Percentiles rank a stretch among this genome's conserved stretches.
Evolutionary conservation across 495 filamentous ascomycete species (phyloP).

Genomic region (Hypoxylon subgilvum): DNA sequence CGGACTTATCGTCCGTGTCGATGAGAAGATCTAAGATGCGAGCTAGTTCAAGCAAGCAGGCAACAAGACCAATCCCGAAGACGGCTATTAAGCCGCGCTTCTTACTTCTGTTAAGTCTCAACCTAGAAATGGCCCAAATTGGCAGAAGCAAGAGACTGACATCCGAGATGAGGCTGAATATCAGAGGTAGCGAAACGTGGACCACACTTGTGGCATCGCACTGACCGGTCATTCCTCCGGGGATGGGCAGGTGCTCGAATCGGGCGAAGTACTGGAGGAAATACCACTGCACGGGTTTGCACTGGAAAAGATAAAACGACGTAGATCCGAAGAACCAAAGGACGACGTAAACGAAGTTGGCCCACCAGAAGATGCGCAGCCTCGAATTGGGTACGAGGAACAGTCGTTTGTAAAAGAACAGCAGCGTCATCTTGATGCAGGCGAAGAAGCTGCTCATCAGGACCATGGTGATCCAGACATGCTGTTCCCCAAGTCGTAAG

Average conservation of each 20-base stretch:
- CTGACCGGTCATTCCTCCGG: slow-evolving; percentile 29
- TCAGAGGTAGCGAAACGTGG: slow-evolving; percentile 33
- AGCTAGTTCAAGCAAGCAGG: slow-evolving; percentile 36
- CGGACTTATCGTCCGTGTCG: slow-evolving; percentile 40
- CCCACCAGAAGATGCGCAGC: slow-evolving; percentile 44
- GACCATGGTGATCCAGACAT: slow-evolving; percentile 41
- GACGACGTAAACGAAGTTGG: slow-evolving; percentile 40
- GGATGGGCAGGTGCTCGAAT: slow-evolving; percentile 21
- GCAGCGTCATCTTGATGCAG: slow-evolving; percentile 40
- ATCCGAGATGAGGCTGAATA: slow-evolving; percentile 32
- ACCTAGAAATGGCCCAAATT: slow-evolving; percentile 36
- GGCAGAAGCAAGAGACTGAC: slow-evolving; percentile 37
- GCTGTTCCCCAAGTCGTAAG: slow-evolving; percentile 9
- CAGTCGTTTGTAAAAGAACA: slow-evolving; percentile 43
- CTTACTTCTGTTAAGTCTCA: slow-evolving; percentile 35
- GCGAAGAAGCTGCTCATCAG: slow-evolving; percentile 35
- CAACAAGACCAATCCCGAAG: slow-evolving; percentile 38
- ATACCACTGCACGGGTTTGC: slow-evolving; percentile 41
- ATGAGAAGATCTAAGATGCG: slow-evolving; percentile 31
- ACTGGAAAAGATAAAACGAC: slow-evolving; percentile 43
- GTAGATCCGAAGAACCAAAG: slow-evolving; percentile 43
- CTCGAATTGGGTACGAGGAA: slow-evolving; percentile 39
- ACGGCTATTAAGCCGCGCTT: slow-evolving; percentile 43
- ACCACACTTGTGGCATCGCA: slow-evolving; percentile 39
- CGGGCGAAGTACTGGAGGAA: slow-evolving; percentile 35